Conservation (phyloP, 78 protist species). For the Protostelium mycophagum region DNA sequence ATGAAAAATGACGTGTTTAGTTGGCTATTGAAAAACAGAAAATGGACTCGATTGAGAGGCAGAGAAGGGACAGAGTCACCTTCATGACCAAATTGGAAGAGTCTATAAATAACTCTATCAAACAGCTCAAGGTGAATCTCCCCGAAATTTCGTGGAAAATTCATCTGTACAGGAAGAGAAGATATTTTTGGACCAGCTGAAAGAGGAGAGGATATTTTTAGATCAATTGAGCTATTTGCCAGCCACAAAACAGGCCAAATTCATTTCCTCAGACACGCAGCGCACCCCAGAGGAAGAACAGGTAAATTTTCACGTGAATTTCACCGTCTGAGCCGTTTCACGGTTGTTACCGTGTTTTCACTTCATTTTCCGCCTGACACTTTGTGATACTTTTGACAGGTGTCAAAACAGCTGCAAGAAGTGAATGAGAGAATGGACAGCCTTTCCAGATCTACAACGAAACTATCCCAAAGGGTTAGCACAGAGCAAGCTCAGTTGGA, state of each 20-base stretch:
- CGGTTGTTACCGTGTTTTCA: background rate
- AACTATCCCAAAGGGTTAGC: background rate
- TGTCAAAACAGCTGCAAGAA: background rate
- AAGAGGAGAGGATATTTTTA: background rate
- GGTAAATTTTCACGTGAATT: background rate
- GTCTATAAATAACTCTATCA: background rate
- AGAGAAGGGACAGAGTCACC: background rate
- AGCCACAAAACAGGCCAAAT: background rate
- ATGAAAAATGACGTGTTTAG: too few species aligned
- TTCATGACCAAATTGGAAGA: background rate
- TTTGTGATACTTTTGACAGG: background rate
- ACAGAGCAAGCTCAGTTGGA: background rate
- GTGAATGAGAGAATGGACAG: background rate
- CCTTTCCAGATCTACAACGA: background rate
- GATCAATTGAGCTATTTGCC: background rate
- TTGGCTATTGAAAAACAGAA: background rate
- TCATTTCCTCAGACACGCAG: background rate
- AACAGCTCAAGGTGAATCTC: background rate
- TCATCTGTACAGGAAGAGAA: background rate
- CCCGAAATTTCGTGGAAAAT: background rate
- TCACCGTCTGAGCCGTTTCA: too few species aligned
- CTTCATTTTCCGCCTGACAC: background rate
- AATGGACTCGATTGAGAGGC: background rate
- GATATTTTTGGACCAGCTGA: background rate
- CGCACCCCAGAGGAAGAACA: conserved; percentile 1